Conservation (phyloP, 2,329 filamentous ascomycete genomes). For the Cercospora sp. region DNA sequence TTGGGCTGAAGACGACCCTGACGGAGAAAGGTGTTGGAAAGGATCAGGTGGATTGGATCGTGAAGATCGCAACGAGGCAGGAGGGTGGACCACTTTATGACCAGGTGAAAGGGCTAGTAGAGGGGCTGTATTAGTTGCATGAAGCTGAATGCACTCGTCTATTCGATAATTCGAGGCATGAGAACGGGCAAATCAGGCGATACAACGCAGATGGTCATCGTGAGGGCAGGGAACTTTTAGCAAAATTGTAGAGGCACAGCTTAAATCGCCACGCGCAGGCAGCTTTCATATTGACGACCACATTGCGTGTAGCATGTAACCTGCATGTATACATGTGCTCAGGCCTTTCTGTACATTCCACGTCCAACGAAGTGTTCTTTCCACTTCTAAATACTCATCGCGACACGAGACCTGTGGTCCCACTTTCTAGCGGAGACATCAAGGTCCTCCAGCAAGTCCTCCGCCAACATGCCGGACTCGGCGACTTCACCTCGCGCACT, state of each 20-base stretch:
- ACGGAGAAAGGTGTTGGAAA: slow-evolving; percentile 47
- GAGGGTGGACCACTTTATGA: slow-evolving; percentile 48
- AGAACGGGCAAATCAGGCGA: not conserved
- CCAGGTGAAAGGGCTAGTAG: slow-evolving; percentile 46
- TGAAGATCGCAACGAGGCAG: slow-evolving; percentile 46
- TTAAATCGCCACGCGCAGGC: no score
- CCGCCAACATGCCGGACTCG: not conserved
- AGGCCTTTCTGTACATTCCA: not conserved
- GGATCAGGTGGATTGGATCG: slow-evolving; percentile 47
- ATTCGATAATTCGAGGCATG: not conserved
- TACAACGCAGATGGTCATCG: not conserved
- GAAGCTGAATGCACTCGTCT: not conserved
- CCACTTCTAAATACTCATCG: not conserved
- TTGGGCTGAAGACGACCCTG: slow-evolving; percentile 50
- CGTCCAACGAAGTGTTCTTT: not conserved
- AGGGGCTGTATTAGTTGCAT: slow-evolving; percentile 42
- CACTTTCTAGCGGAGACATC: not conserved
- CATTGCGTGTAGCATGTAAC: no score
- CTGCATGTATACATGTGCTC: no score
- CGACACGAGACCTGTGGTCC: not conserved
- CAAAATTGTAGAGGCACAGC: no score
- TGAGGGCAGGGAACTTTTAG: no score
- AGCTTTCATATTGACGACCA: no score
- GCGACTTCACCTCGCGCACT: not conserved
- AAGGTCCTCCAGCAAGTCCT: not conserved